phyloP scores from a whole-genome alignment of 2,329 filamentous ascomycete species.

The Knufia fluminis region DNA sequence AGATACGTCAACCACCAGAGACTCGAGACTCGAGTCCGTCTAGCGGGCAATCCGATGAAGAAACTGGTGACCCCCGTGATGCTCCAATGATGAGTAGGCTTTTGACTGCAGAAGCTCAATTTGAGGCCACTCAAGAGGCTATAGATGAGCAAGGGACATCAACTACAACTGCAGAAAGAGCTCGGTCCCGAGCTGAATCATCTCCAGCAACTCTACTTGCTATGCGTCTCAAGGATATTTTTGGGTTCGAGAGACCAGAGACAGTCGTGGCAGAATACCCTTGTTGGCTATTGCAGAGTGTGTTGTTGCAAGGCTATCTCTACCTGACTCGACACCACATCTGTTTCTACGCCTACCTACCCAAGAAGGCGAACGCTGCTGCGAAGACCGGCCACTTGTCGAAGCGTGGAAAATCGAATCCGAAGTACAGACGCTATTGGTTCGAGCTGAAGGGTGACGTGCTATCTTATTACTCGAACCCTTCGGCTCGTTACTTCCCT shows the following conservation, averaged over 20 bases:
- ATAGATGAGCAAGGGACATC: constrained; percentile 8
- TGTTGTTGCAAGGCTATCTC: constrained; percentile 86
- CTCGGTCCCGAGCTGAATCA: constrained; percentile 29
- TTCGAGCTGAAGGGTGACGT: constrained; percentile 88
- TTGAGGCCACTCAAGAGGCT: constrained; percentile 27
- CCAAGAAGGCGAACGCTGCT: constrained; percentile 71
- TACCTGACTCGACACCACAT: constrained; percentile 90
- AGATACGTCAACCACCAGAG: constrained; percentile 1
- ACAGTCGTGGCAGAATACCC: constrained; percentile 85
- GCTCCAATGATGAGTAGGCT: constrained; percentile 69
- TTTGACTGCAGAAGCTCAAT: constrained; percentile 60
- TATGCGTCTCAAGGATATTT: constrained; percentile 69
- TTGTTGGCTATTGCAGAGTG: constrained; percentile 86
- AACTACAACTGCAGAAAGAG: constrained; percentile 19
- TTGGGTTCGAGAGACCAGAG: constrained; percentile 71
- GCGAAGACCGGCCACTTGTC: constrained; percentile 80
- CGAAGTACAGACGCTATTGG: constrained; percentile 84
- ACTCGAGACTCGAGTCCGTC: constrained; percentile 16
- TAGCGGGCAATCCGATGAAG: constrained; percentile 14
- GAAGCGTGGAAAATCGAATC: constrained; percentile 81
- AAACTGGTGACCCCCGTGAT: constrained; percentile 35
- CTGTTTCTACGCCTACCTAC: constrained; percentile 96
- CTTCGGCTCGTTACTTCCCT: constrained; percentile 82
- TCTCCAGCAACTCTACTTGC: constrained; percentile 51
- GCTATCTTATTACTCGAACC: constrained; percentile 76